Evolutionary conservation across 1,139 yeast genomes (phyloP).

Genomic region (Eremothecium cymbalariae): DNA sequence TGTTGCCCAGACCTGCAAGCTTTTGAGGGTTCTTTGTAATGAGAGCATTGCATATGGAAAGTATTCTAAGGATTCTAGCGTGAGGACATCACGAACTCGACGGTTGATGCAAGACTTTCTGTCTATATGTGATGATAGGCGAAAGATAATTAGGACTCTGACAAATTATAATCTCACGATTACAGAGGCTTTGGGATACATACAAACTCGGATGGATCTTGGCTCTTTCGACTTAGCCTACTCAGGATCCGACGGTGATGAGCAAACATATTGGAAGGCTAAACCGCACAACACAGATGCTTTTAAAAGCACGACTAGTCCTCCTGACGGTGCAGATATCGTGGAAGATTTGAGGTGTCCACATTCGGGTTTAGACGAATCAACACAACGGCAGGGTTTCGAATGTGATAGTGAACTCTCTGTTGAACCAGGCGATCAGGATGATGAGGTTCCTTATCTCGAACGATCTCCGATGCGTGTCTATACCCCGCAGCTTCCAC

Average conservation of each 20-base stretch:
- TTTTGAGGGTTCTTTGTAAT: constrained; percentile 22
- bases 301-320: too few relatives aligned
- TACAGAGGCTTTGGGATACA: constrained; percentile 14
- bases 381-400: background rate
- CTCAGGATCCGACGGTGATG: too few relatives aligned
- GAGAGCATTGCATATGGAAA: constrained; percentile 19
- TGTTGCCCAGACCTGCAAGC: constrained; percentile 20
- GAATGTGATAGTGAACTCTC: background rate
- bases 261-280: too few relatives aligned
- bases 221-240: constrained; percentile 7
- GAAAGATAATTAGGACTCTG: constrained; percentile 2
- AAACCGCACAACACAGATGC: too few relatives aligned
- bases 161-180: constrained; percentile 12
- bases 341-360: too few relatives aligned
- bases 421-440: constrained; percentile 5
- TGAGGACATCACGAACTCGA: constrained; percentile 17
- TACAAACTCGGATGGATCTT: constrained; percentile 17
- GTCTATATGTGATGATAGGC: constrained; percentile 16
- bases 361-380: too few relatives aligned
- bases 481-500: too few relatives aligned
- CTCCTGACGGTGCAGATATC: too few relatives aligned
- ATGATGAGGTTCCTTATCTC: too few relatives aligned
- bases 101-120: constrained; percentile 19
- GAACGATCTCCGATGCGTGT: too few relatives aligned
- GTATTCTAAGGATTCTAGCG: constrained; percentile 12